Evolutionary conservation across 768 basidiomycete species (phyloP).

Genomic region (Boletus rufocinnamomeus): DNA sequence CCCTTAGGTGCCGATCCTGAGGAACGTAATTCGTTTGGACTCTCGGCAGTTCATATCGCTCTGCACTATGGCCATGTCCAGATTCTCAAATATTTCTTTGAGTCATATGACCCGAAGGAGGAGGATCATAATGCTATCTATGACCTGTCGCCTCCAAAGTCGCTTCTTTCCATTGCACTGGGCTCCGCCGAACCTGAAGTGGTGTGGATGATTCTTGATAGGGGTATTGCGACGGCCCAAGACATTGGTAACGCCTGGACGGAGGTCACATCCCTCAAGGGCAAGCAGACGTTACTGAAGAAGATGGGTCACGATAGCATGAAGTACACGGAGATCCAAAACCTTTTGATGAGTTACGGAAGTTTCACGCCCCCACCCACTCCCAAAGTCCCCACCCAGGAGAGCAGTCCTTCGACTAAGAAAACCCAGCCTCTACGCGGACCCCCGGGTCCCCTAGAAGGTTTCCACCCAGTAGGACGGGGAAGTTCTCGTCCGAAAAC

Average conservation of each 20-base stretch:
- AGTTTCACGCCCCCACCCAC: conserved; percentile 50
- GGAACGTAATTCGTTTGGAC: conserved; percentile 58
- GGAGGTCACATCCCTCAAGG: conserved; percentile 43
- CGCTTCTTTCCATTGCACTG: conserved; percentile 57
- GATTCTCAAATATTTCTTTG: conserved; percentile 62
- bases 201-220: conserved; percentile 64
- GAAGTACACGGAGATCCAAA: conserved; percentile 52
- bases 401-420: conserved; percentile 16
- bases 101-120: conserved; percentile 56
- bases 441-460: conserved; percentile 4
- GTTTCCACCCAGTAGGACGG: conserved; percentile 13
- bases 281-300: conserved; percentile 27
- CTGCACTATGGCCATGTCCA: conserved; percentile 52
- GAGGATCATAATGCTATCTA: conserved; percentile 55
- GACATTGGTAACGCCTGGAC: conserved; percentile 57
- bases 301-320: conserved; percentile 31
- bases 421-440: conserved; percentile 16
- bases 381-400: conserved; percentile 19
- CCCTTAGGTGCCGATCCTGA: conserved; percentile 68
- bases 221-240: conserved; percentile 47
- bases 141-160: conserved; percentile 38
- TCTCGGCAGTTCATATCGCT: conserved; percentile 69
- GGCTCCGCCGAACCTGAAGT: conserved; percentile 63
- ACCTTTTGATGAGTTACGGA: conserved; percentile 53
- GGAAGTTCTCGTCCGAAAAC: conserved; percentile 13